phyloP scores from a whole-genome alignment of 2,329 filamentous ascomycete genomes.

The Rhynchosporium secalis region DNA sequence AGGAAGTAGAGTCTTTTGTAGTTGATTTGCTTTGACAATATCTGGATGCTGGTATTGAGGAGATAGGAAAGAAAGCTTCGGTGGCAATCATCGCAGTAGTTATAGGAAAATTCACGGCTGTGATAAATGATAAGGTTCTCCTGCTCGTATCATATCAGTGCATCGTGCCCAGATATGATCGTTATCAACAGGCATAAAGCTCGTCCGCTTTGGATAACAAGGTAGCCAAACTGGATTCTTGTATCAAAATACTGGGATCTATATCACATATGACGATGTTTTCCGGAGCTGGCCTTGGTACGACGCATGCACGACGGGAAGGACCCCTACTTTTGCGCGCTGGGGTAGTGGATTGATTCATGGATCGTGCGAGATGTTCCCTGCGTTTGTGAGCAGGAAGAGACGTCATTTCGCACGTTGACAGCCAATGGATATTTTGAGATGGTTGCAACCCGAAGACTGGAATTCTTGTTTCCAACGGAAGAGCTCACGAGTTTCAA shows the following conservation, averaged over 20 bases:
- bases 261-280: conserved; percentile 1
- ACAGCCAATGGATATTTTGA: conserved; percentile 7
- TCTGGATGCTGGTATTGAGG: not conserved
- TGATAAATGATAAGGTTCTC: conserved; percentile 4
- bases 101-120: conserved; percentile 17
- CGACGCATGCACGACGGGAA: not conserved
- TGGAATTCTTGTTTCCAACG: too few relatives aligned
- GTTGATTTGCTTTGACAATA: not conserved
- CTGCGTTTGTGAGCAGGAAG: not conserved
- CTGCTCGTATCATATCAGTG: not conserved
- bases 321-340: conserved; percentile 4
- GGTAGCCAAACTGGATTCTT: conserved; percentile 13
- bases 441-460: not conserved
- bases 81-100: conserved; percentile 24
- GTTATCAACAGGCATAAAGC: not conserved
- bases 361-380: not conserved
- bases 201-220: not conserved
- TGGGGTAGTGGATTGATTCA: too few relatives aligned
- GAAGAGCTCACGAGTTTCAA: too few relatives aligned
- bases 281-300: not conserved
- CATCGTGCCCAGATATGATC: not conserved
- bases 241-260: not conserved
- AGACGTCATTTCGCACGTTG: conserved; percentile 4
- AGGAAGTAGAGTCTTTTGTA: conserved; percentile 4
- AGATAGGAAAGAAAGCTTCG: not conserved